These are phyloP conservation scores for Bipolaris zeicola DNA, from an alignment of 2,329 filamentous ascomycete genomes.

Conservation along the genomic window DNA sequence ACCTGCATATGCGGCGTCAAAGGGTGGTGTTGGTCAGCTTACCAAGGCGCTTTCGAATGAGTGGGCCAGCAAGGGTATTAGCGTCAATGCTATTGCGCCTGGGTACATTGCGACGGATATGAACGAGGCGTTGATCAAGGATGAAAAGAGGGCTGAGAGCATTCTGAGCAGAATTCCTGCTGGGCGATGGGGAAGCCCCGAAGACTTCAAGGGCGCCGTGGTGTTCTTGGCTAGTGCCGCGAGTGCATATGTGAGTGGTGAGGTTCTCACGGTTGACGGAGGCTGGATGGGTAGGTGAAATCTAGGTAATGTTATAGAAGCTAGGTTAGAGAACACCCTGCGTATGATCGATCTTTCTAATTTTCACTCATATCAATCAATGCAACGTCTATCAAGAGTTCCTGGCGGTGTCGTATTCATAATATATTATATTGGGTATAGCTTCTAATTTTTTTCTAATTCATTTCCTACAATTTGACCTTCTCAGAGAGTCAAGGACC, in stretches of 20 bases:
- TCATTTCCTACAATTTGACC: conserved; percentile 12
- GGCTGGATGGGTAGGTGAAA: conserved; percentile 86
- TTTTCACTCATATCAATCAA: not conserved
- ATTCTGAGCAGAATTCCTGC: conserved; percentile 84
- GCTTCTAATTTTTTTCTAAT: conserved; percentile 9
- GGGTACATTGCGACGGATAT: conserved; percentile 95
- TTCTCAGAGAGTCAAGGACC: conserved; percentile 29
- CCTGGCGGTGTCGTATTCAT: not conserved
- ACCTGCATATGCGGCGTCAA: conserved; percentile 83
- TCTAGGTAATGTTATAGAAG: not conserved
- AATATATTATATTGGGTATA: conserved; percentile 16
- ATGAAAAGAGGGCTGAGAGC: conserved; percentile 70
- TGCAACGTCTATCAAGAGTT: not conserved
- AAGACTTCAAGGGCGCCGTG: conserved; percentile 84
- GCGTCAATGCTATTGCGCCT: conserved; percentile 86
- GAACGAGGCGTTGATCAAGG: conserved; percentile 81
- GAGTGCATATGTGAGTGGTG: conserved; percentile 82
- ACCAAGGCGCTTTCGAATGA: conserved; percentile 87
- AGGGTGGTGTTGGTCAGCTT: conserved; percentile 82
- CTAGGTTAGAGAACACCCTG: no score
- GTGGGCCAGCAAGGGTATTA: conserved; percentile 79
- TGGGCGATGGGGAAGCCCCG: conserved; percentile 79
- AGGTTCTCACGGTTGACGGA: conserved; percentile 82
- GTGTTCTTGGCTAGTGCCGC: conserved; percentile 78
- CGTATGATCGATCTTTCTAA: not conserved